Evolutionary conservation across 495 filamentous ascomycete species (phyloP), one percentile per base, ranked within the genome.

Genomic region (Acidomyces sp.): DNA sequence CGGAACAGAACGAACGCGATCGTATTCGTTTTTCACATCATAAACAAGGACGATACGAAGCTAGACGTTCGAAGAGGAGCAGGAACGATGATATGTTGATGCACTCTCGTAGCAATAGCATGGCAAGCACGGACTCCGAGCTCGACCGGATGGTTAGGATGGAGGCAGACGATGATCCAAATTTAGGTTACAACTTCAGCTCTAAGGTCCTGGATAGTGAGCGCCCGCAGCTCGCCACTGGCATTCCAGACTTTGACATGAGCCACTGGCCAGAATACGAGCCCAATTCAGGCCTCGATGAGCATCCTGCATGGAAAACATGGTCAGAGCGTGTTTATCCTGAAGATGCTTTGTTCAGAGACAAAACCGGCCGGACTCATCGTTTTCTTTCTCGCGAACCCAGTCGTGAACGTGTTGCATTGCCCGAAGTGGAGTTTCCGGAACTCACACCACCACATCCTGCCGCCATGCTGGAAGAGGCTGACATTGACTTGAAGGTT

Each of bases 381-480:
- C 37, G 39, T 20, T 33, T 33, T 1, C 18, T 37, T 5, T 13
- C 42, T 5, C 29, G 27, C 10, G 12, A 23, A 18, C 30, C 12
- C 28, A 12, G 18, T 16, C 15, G 15, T 9, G 7, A 13, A n/a
- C 37, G 37, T 10, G 26, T 9, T 23, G 27, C 31, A 16, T 32
- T 13, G 27, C 34, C 19, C 34, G 46, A 40, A 33, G 16, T 51
- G 34, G 46, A 55, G 15, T 57, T 67, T 2, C 60, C 64, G 0
- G 49, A 64, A 0, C 61, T 65, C 0, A 57, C 55, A 9, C 62
- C 62, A 16, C 68, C 72, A 31, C 60, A 65, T 24, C 48, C 58
- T 15, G 65, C 61, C n/a, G 67, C 70, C 22, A 56, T 78, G 51
- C 60, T 64, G 38, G 69, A 70, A 9, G 54, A 65, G 23, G 71